phyloP scores from a whole-genome alignment of 2,329 filamentous ascomycete species.

The Xylariaceae sp. region DNA sequence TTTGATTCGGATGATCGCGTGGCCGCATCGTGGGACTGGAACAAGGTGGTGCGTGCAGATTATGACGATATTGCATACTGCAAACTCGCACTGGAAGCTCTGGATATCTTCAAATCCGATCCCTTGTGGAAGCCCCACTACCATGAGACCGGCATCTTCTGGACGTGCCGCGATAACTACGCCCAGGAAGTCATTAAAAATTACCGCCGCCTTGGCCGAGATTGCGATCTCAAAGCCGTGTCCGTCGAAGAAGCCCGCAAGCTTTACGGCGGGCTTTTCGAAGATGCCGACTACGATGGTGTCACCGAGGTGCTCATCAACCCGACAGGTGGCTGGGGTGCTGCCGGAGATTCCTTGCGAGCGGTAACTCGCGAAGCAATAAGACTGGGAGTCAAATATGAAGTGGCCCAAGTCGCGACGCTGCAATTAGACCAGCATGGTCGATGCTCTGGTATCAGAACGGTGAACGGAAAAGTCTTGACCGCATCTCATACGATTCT shows the following conservation, averaged over 20 bases:
- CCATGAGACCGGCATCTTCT: conserved; percentile 25
- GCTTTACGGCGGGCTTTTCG: conserved; percentile 51
- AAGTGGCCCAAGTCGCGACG: conserved; percentile 43
- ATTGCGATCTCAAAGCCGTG: conserved; percentile 39
- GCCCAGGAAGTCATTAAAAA: conserved; percentile 36
- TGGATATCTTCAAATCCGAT: conserved; percentile 50
- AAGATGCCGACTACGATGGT: conserved; percentile 51
- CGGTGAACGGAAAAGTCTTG: conserved; percentile 37
- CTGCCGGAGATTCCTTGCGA: conserved; percentile 50
- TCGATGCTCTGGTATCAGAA: conserved; percentile 41
- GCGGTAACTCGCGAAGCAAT: conserved; percentile 47
- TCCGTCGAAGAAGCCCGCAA: conserved; percentile 47
- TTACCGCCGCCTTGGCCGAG: conserved; percentile 25
- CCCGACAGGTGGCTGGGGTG: conserved; percentile 53
- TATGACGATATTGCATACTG: conserved; percentile 66
- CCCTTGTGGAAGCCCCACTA: conserved; percentile 39
- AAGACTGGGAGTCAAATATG: conserved; percentile 50
- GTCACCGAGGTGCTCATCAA: conserved; percentile 54
- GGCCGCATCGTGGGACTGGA: conserved; percentile 71
- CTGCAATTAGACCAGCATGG: conserved; percentile 36
- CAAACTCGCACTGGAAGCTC: conserved; percentile 62
- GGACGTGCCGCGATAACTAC: conserved; percentile 29
- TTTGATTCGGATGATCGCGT: conserved; percentile 44
- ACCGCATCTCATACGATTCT: conserved; percentile 46
- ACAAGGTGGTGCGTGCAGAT: conserved; percentile 69